Base-by-base conservation (phyloP, 1,139 yeast species). In the Arxiozyma slooffiae region DNA sequence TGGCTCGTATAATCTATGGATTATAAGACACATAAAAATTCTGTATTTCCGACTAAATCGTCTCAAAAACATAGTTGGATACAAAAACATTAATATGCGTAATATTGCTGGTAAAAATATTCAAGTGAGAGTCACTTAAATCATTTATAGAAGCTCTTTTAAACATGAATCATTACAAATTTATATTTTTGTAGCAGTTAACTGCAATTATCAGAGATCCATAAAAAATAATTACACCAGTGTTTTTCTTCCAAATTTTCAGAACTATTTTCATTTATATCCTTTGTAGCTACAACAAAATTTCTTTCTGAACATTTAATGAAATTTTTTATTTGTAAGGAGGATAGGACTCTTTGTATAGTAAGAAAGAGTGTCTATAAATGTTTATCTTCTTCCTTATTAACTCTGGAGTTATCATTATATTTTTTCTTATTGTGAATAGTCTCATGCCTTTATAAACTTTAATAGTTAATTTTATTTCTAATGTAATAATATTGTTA, bases 1-100 rank as follows among this genome's bases (percentile, higher is more conserved):
- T 65, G 26, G 63, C 62, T 8, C 55, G 66, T 48, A 63, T 53
- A 34, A 30, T 43, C 16, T 55, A 55, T 23, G 17, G 16, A 5
- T 52, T 50, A 39, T 42, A 49, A 21, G 53, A 48, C 11, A 7
- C 9, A 11, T 37, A n/a, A n/a, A n/a, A 18, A 26, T 36, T 18
- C 7, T 11, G 11, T 11, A 39, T 39, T 3, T 40, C 38, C n/a
- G 24, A 9, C 18, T 5, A 18, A 23, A 7, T 23, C 8, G n/a
- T 14, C 6, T 26, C 21, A n/a, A n/a, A n/a, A n/a, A 8, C 38
- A 17, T 30, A 38, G n/a, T 14, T 36, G 39, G 18, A 22, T 18
- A 18, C 17, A 18, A 18, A 23, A 4, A 9, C 34, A 40, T n/a
- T 40, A 40, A 41, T 24, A 4, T 17, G 4, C 9, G 16, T 18